Conservation (phyloP, 2,329 filamentous ascomycete species). For the Pseudogymnoascus sp. region DNA sequence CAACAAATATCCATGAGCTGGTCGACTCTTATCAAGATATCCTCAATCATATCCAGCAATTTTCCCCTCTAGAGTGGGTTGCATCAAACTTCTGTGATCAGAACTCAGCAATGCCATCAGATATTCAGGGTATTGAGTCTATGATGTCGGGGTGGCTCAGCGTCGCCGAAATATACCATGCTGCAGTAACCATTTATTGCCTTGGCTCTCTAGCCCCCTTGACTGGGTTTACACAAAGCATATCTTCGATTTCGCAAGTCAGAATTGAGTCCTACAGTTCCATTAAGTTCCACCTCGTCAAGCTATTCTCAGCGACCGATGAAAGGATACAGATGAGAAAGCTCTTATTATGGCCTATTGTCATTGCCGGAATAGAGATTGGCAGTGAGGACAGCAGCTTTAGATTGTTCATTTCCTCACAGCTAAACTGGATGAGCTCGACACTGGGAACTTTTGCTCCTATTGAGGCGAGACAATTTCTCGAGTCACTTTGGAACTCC, state of each 20-base stretch:
- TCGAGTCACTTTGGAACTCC: neutral
- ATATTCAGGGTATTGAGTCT: neutral
- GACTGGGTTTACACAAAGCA: neutral
- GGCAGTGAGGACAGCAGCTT: neutral
- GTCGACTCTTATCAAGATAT: neutral
- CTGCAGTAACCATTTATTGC: neutral
- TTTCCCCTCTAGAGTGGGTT: neutral
- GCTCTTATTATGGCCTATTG: conserved; percentile 1
- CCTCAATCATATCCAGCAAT: neutral
- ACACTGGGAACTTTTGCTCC: neutral
- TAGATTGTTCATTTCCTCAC: neutral
- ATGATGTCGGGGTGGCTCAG: neutral
- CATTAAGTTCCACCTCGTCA: neutral
- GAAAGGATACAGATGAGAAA: neutral
- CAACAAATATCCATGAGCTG: neutral
- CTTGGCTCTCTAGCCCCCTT: neutral
- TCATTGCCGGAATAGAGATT: neutral
- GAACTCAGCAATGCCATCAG: neutral
- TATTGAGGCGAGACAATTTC: neutral
- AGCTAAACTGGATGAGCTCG: neutral
- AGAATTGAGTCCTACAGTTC: neutral
- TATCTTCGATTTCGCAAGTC: neutral
- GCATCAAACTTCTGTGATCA: neutral
- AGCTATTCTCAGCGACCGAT: neutral
- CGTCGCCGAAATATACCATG: neutral